Conservation (phyloP, 306 rosid genomes). For the Vigna reflexopilosa region DNA sequence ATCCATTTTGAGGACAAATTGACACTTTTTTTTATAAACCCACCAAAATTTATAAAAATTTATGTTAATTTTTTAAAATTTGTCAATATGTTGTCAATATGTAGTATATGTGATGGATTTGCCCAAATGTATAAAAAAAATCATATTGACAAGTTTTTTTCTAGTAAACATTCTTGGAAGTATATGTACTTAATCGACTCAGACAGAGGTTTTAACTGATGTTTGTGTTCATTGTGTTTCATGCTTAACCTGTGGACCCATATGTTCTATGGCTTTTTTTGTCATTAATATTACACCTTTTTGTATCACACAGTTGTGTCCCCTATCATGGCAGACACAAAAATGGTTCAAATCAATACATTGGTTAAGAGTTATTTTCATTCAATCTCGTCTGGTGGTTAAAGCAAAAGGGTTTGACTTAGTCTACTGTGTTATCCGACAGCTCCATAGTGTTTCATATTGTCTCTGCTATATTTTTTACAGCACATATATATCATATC, state of each 20-base stretch:
- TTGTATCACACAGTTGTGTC: conserved; percentile 38
- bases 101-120: too few relatives aligned
- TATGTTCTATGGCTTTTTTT: conserved; percentile 15
- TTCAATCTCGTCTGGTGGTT: conserved; percentile 25
- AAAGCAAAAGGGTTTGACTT: conserved; percentile 47
- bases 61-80: too few relatives aligned
- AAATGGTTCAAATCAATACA: background rate
- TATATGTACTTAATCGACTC: background rate
- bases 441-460: conserved; percentile 24
- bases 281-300: conserved; percentile 39
- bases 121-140: too few relatives aligned
- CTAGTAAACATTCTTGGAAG: background rate
- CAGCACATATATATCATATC: background rate
- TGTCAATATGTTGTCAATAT: too few relatives aligned
- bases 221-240: conserved; percentile 6
- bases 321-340: conserved; percentile 50
- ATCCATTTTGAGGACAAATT: background rate
- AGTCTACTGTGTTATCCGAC: background rate
- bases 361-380: background rate
- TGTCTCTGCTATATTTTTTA: background rate
- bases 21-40: background rate
- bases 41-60: too few relatives aligned
- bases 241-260: conserved; percentile 15
- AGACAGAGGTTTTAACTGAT: conserved; percentile 5
- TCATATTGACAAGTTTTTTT: background rate